These are phyloP conservation scores for Eimeria falciformis DNA, from an alignment of 169 alveolate species.

Conservation along the genomic window DNA sequence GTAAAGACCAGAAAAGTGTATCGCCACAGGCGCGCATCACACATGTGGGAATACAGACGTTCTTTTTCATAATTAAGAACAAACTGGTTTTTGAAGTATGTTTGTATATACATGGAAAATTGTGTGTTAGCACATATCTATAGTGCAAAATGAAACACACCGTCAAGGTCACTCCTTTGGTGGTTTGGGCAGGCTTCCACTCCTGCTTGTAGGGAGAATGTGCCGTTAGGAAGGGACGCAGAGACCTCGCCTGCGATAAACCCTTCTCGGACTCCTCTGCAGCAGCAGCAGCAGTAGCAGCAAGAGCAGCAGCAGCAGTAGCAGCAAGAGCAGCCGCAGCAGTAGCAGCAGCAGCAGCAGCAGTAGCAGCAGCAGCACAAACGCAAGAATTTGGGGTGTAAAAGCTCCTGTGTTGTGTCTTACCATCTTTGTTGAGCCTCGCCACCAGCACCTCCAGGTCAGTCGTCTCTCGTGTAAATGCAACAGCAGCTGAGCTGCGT, in stretches of 20 bases:
- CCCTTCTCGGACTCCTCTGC: constrained; percentile 35
- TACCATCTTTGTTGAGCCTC: constrained; percentile 25
- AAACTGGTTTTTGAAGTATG: no score
- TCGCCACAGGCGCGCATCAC: no score
- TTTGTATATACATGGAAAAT: no score
- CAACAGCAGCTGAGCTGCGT: constrained; percentile 50
- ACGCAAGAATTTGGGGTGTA: not conserved
- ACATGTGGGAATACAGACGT: no score
- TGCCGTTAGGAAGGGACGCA: constrained; percentile 38
- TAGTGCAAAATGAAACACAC: no score
- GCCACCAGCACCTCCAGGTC: not conserved
- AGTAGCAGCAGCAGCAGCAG: not conserved
- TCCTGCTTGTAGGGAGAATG: not conserved
- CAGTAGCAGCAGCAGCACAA: constrained; percentile 15
- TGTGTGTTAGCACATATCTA: no score
- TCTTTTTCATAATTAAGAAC: no score
- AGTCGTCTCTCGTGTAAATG: constrained; percentile 14
- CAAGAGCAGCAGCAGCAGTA: no score
- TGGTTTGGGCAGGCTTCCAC: constrained; percentile 20
- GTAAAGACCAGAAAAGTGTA: no score
- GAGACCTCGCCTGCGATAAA: not conserved
- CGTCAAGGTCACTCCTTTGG: constrained; percentile 46
- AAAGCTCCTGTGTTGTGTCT: not conserved
- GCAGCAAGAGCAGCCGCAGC: no score
- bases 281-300: not conserved